Evolutionary conservation across 805 yeast species (phyloP).

Genomic region (Saccharomycopsis sp.): DNA sequence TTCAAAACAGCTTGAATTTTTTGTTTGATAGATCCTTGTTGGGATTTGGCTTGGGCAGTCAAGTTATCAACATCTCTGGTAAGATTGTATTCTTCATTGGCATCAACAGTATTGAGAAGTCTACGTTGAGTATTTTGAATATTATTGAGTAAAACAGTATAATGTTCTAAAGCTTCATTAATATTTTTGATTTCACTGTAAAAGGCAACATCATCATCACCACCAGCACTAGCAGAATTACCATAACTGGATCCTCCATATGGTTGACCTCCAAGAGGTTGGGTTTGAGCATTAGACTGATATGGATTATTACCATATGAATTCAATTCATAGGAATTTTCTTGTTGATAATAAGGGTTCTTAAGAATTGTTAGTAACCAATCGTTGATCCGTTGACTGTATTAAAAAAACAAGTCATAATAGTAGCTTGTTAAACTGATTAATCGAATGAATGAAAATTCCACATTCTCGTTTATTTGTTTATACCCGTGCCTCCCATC

Average conservation of each 20-base stretch:
- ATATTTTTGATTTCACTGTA: constrained; percentile 61
- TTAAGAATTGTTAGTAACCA: background rate
- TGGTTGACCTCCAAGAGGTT: constrained; percentile 2
- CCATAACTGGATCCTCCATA: constrained; percentile 1
- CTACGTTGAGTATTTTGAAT: constrained; percentile 63
- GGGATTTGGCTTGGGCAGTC: constrained; percentile 65
- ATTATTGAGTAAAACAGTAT: constrained; percentile 56
- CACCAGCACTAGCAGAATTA: constrained; percentile 9
- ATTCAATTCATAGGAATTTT: constrained; percentile 8
- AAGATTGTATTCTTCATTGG: constrained; percentile 55
- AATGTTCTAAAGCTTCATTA: constrained; percentile 59
- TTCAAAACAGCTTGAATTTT: constrained; percentile 72
- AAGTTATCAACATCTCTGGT: constrained; percentile 70
- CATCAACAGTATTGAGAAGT: constrained; percentile 62
- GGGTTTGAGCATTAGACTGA: background rate
- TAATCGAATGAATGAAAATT: background rate
- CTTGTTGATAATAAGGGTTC: constrained; percentile 5
- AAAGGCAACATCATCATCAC: constrained; percentile 50
- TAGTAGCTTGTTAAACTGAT: background rate
- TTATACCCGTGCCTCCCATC: background rate
- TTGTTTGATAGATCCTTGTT: constrained; percentile 64
- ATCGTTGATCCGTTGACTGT: background rate
- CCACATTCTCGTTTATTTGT: background rate
- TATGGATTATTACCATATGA: constrained; percentile 8
- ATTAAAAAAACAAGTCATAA: background rate